Conservation (phyloP, 2,329 filamentous ascomycete genomes). For the Furcasterigmium furcatum region DNA sequence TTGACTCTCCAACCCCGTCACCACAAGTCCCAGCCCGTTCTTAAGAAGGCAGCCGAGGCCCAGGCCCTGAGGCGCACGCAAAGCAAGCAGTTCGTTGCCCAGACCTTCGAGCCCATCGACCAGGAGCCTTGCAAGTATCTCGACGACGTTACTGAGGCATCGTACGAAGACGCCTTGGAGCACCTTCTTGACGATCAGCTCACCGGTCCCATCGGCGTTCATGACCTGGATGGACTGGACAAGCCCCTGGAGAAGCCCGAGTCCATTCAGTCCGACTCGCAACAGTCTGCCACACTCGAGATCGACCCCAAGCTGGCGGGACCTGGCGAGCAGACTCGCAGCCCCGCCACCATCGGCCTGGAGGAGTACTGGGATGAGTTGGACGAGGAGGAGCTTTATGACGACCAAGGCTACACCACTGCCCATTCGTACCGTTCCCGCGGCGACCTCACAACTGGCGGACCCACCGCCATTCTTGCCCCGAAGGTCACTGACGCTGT, state of each 20-base stretch:
- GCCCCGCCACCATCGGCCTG: neutral
- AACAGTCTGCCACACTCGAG: neutral
- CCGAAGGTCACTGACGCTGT: conserved; percentile 69
- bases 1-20: conserved; percentile 38
- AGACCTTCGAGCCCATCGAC: neutral
- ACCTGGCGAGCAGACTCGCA: conserved; percentile 12
- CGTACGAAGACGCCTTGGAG: conserved; percentile 44
- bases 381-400: conserved; percentile 56
- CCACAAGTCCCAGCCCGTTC: conserved; percentile 51
- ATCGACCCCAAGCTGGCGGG: no score
- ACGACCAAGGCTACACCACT: conserved; percentile 72
- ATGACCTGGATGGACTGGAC: conserved; percentile 3
- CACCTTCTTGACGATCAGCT: conserved; percentile 24
- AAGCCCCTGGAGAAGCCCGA: conserved; percentile 2
- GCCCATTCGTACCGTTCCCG: conserved; percentile 74
- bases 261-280: conserved; percentile 1
- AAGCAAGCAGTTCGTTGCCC: conserved; percentile 30
- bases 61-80: conserved; percentile 39
- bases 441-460: conserved; percentile 55
- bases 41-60: conserved; percentile 33
- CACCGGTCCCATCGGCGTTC: conserved; percentile 5
- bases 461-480: conserved; percentile 59
- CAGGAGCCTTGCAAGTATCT: conserved; percentile 13
- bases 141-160: conserved; percentile 34
- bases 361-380: conserved; percentile 80